A percentile compares a stretch with the other conserved stretches of the same genome.
These are phyloP conservation scores for Polygonum maritimum DNA, from an alignment of 148 eudicot genomes.

Conservation along the genomic window DNA sequence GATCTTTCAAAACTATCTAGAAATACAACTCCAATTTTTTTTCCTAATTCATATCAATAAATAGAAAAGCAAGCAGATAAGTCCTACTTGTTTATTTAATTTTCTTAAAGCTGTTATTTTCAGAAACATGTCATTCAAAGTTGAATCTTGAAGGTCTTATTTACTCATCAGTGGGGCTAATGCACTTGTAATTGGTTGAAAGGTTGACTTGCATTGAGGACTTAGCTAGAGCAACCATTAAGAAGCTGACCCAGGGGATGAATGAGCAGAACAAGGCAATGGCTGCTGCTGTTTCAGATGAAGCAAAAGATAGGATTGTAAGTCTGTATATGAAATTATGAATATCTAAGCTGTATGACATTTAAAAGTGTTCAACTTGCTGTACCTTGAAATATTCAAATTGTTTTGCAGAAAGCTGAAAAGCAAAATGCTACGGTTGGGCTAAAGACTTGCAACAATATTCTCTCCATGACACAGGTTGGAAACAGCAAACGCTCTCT, in stretches of 20 bases:
- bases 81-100: background rate
- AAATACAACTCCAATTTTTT: background rate
- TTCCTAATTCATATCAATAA: background rate
- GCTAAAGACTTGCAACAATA: slow-evolving; percentile 83
- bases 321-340: slow-evolving; percentile 24
- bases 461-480: slow-evolving; percentile 88
- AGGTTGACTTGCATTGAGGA: slow-evolving; percentile 85
- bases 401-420: slow-evolving; percentile 54
- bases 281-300: slow-evolving; percentile 68
- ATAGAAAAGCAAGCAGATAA: background rate
- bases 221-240: slow-evolving; percentile 62
- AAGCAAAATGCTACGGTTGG: slow-evolving; percentile 74
- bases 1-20: background rate
- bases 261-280: slow-evolving; percentile 68
- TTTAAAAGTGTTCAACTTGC: background rate
- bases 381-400: background rate
- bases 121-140: background rate
- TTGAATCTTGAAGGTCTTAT: background rate
- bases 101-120: background rate
- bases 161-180: background rate
- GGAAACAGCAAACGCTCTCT: slow-evolving; percentile 5
- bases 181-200: slow-evolving; percentile 8
- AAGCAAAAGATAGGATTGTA: slow-evolving; percentile 69
- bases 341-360: slow-evolving; percentile 8
- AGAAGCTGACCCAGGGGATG: slow-evolving; percentile 83